phyloP scores from a whole-genome alignment of 2,329 filamentous ascomycete genomes.

The Penicillium sp. region DNA sequence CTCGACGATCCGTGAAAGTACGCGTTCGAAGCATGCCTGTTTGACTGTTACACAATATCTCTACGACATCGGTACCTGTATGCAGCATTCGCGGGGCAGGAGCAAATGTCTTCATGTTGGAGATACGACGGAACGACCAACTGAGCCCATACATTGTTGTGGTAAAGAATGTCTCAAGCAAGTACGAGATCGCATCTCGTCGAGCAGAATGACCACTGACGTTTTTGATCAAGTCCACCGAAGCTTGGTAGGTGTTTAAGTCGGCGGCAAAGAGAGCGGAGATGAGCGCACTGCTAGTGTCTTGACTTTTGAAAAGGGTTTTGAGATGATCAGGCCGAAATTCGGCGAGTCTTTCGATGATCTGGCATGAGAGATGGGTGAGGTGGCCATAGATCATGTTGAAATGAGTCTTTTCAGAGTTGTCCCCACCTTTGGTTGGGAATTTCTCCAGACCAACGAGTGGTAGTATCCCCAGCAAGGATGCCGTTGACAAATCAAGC shows the following conservation, averaged over 20 bases:
- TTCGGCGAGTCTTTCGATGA: conserved; percentile 76
- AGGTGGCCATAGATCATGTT: conserved; percentile 68
- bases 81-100: conserved; percentile 61
- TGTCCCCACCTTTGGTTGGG: conserved; percentile 47
- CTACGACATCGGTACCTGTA: conserved; percentile 60
- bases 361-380: conserved; percentile 63
- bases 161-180: conserved; percentile 57
- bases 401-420: conserved; percentile 65
- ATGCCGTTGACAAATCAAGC: conserved; percentile 69
- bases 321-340: conserved; percentile 69
- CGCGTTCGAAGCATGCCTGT: conserved; percentile 60
- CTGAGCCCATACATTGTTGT: conserved; percentile 58
- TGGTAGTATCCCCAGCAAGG: conserved; percentile 67
- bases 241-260: conserved; percentile 72
- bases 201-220: conserved; percentile 68
- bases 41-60: conserved; percentile 63
- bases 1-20: conserved; percentile 55
- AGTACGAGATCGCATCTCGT: conserved; percentile 59
- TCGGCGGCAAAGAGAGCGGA: conserved; percentile 79
- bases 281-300: conserved; percentile 71
- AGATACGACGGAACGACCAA: conserved; percentile 56
- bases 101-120: conserved; percentile 57
- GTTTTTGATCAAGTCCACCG: conserved; percentile 77
- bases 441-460: conserved; percentile 76
- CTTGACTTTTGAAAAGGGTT: conserved; percentile 64